These are phyloP conservation scores for Trametes pubescens DNA, from an alignment of 1,284 basidiomycete genomes.

Conservation along the genomic window DNA sequence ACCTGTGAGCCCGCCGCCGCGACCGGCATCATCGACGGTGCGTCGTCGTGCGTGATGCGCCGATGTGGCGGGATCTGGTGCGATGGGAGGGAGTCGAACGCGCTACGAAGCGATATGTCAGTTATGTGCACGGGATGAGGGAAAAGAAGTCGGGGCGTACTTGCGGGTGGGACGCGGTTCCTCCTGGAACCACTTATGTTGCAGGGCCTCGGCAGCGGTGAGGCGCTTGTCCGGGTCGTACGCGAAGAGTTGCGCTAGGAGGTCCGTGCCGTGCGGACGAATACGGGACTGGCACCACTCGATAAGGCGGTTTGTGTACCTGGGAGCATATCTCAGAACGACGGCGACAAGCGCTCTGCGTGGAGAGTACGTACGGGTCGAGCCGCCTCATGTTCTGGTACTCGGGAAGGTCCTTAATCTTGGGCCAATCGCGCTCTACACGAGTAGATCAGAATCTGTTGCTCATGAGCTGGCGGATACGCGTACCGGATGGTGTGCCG, in stretches of 20 bases:
- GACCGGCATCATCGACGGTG: constrained; percentile 77
- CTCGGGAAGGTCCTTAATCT: constrained; percentile 88
- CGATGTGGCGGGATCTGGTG: constrained; percentile 76
- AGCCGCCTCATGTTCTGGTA: constrained; percentile 85
- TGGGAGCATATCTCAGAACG: constrained; percentile 39
- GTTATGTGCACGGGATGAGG: neutral
- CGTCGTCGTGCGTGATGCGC: constrained; percentile 81
- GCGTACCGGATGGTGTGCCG: constrained; percentile 69
- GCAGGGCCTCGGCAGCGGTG: constrained; percentile 83
- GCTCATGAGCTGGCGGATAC: neutral
- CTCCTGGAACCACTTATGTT: constrained; percentile 85
- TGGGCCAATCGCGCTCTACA: constrained; percentile 87
- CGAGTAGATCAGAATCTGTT: constrained; percentile 5
- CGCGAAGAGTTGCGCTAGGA: constrained; percentile 85
- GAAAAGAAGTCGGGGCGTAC: constrained; percentile 51
- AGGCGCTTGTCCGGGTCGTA: constrained; percentile 93
- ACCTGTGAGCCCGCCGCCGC: constrained; percentile 50
- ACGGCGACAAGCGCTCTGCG: constrained; percentile 3
- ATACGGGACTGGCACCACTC: constrained; percentile 84
- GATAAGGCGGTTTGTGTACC: constrained; percentile 71
- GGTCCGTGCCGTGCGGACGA: constrained; percentile 77
- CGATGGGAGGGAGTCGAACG: constrained; percentile 61
- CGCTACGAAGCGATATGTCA: constrained; percentile 49
- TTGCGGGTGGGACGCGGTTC: constrained; percentile 79
- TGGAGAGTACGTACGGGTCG: constrained; percentile 63